A percentile compares a stretch with the other conserved stretches of the same genome.
Evolutionary conservation across 2,329 filamentous ascomycete species (phyloP).

Genomic region (Cordyceps militaris): DNA sequence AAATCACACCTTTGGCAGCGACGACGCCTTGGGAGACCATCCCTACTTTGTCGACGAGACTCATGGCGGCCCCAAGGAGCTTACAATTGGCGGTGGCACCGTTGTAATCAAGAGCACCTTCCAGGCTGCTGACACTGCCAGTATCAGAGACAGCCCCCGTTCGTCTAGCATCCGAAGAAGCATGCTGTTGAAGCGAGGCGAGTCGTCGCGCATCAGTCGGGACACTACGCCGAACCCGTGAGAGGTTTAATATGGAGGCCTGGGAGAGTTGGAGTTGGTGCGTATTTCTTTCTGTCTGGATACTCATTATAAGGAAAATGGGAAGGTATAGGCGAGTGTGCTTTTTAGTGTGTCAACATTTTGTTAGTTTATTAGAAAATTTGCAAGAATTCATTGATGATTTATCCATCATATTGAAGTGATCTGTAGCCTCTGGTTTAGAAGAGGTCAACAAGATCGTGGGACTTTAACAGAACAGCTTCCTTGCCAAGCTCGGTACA

Average conservation of each 20-base stretch:
- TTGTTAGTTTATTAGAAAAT: background rate
- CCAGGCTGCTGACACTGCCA: slow-evolving; percentile 39
- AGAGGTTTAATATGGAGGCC: background rate
- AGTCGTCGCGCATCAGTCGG: slow-evolving; percentile 31
- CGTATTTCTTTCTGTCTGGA: slow-evolving; percentile 11
- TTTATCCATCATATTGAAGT: background rate
- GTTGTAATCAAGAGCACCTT: slow-evolving; percentile 73
- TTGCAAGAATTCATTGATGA: background rate
- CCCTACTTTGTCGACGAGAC: slow-evolving; percentile 89
- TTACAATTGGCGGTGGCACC: slow-evolving; percentile 65
- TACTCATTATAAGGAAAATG: slow-evolving; percentile 1
- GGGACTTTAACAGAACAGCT: background rate
- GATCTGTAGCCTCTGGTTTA: background rate
- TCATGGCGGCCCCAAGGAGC: slow-evolving; percentile 61
- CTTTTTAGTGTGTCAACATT: background rate
- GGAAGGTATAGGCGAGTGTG: background rate
- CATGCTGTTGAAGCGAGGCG: slow-evolving; percentile 46
- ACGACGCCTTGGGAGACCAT: slow-evolving; percentile 76
- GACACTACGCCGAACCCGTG: slow-evolving; percentile 36
- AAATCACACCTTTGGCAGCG: slow-evolving; percentile 75
- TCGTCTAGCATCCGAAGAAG: slow-evolving; percentile 41
- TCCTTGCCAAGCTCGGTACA: too few species aligned
- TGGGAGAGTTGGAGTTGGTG: background rate
- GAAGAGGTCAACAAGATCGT: background rate
- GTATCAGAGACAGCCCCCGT: slow-evolving; percentile 39